These are phyloP conservation scores for Hordeum marinum DNA, from an alignment of 176 grass and related monocot species.

Conservation along the genomic window DNA sequence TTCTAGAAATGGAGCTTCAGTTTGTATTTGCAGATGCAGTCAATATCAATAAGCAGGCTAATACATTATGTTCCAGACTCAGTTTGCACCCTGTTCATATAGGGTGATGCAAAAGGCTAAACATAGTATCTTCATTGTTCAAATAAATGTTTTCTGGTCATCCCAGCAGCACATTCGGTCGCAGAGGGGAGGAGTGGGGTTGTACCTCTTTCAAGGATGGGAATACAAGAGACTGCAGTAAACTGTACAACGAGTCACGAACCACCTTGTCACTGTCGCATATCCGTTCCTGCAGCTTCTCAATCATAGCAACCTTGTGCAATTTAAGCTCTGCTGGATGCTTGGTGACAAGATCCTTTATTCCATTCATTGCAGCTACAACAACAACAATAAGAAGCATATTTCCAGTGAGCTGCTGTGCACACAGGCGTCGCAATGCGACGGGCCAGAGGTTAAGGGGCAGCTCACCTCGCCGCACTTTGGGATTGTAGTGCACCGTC, in stretches of 20 bases:
- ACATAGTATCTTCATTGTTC: not conserved
- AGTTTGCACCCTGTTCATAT: not conserved
- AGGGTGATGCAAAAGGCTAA: not conserved
- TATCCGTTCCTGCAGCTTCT: slow-evolving; percentile 75
- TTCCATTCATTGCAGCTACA: slow-evolving; percentile 76
- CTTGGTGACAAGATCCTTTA: slow-evolving; percentile 63
- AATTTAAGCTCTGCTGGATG: slow-evolving; percentile 76
- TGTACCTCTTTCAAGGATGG: slow-evolving; percentile 82
- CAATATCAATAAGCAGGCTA: not conserved
- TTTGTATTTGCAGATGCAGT: not conserved
- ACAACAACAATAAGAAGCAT: not conserved
- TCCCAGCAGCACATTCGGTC: not conserved
- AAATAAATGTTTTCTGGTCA: not conserved
- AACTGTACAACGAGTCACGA: slow-evolving; percentile 56
- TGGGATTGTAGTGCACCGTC: slow-evolving; percentile 50
- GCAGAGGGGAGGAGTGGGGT: not conserved
- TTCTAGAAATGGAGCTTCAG: not conserved
- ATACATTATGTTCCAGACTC: not conserved
- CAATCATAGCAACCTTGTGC: slow-evolving; percentile 71
- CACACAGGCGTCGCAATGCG: not conserved
- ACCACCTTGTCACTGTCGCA: slow-evolving; percentile 64
- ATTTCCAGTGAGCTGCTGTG: not conserved
- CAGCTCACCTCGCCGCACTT: slow-evolving; percentile 48
- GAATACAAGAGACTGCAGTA: slow-evolving; percentile 70
- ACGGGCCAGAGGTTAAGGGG: not conserved